A percentile compares a stretch with the other conserved stretches of the same genome.
Evolutionary conservation across 495 filamentous ascomycete species (phyloP).

Genomic region (Trichocladium antarcticum): DNA sequence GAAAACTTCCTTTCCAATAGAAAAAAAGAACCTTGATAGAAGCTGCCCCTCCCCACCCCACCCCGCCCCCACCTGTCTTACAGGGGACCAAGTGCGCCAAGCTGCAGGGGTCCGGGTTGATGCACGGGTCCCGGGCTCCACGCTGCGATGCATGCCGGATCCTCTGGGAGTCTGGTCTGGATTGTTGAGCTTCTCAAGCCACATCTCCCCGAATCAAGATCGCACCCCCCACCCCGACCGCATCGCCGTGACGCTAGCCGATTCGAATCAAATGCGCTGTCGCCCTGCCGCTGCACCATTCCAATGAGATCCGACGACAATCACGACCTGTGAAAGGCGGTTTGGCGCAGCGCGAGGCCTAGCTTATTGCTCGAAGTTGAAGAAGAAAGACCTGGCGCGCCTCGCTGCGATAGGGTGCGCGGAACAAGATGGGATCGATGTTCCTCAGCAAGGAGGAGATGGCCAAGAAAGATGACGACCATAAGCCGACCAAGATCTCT

Average conservation of each 20-base stretch:
- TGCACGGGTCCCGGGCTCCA: too few relatives aligned
- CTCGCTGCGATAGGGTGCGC: background rate
- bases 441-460: conserved; percentile 36
- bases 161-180: too few relatives aligned
- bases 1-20: too few relatives aligned
- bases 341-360: background rate
- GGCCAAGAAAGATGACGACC: conserved; percentile 43
- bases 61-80: background rate
- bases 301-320: background rate
- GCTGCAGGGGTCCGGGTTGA: background rate
- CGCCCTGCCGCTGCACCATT: too few relatives aligned
- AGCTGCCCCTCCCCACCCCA: conserved; percentile 2
- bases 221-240: too few relatives aligned
- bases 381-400: background rate
- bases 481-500: conserved; percentile 24
- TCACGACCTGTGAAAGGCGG: background rate
- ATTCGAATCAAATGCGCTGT: background rate
- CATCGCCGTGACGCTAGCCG: background rate
- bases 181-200: too few relatives aligned
- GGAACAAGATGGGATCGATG: conserved; percentile 30
- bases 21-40: background rate
- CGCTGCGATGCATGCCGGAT: too few relatives aligned
- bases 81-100: background rate
- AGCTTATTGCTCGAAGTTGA: background rate
- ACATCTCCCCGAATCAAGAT: too few relatives aligned